Evolutionary conservation across 2,329 filamentous ascomycete species (phyloP), one percentile per base, ranked within the genome.

Genomic region (Rhytidhysteron rufulum): DNA sequence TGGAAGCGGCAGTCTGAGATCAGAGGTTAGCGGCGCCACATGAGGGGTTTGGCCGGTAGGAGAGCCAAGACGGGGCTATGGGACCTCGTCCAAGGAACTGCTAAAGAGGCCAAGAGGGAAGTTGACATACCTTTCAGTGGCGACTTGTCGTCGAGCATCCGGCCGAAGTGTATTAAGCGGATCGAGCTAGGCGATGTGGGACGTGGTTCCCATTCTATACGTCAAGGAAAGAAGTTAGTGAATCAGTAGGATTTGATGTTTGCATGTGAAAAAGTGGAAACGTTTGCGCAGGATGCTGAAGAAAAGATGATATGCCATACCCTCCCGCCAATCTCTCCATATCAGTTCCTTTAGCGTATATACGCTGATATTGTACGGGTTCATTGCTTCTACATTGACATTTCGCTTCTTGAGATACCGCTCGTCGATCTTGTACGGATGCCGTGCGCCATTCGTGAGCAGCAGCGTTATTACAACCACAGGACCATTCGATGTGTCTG

Each of bases 271-370:
- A n/a, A n/a, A n/a, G n/a, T n/a, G n/a, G n/a, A n/a, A n/a, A n/a
- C n/a, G n/a, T n/a, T n/a, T n/a, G n/a, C n/a, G n/a, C n/a, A n/a
- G n/a, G n/a, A n/a, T n/a, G n/a, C 16, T n/a, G 38, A 17, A 17
- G 20, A 16, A 22, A n/a, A 13, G 17, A 37, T 18, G 20, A 13
- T 31, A 24, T 16, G 8, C 50, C 61, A 41, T 69, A 79, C 77
- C 88, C 54, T 83, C 83, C 52, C 88, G 78, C 91, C 91, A 97
- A 64, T 96, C 90, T 55, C 88, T 78, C 71, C 93, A 79, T 61
- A 97, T 95, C 58, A 96, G 72, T 69, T 96, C 89, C 68, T 96
- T 96, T 50, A 97, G 71, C 3, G 88, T 95, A 63, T 96, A 95
- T 37, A 95, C 85, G 51, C 87, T 95, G 68, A 97, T 88, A 60